A percentile compares a stretch with the other conserved stretches of the same genome.
These are phyloP conservation scores for Noccaea bulbosa DNA, from an alignment of 345 rosid species.

Conservation along the genomic window DNA sequence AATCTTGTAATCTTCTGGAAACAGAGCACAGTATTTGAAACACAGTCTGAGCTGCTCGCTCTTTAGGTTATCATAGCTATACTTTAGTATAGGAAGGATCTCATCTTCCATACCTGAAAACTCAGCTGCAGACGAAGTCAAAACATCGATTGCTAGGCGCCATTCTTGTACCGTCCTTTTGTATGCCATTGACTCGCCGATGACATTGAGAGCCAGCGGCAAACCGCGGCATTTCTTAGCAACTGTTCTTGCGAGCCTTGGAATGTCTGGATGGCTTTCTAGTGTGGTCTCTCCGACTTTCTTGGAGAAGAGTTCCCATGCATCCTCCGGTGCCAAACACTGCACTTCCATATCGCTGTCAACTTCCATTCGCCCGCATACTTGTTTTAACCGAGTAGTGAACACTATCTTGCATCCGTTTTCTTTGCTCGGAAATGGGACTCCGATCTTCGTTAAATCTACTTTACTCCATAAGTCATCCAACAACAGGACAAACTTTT, in stretches of 20 bases:
- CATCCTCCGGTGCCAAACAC: too few species aligned
- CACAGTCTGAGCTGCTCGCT: neutral
- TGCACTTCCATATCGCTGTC: too few species aligned
- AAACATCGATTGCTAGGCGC: conserved; percentile 16
- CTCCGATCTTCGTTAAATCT: too few species aligned
- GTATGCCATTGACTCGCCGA: conserved; percentile 16
- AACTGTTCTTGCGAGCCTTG: conserved; percentile 6
- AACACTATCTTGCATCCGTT: too few species aligned
- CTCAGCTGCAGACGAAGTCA: conserved; percentile 11
- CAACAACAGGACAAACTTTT: too few species aligned
- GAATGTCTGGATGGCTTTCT: conserved; percentile 1
- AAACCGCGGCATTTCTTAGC: conserved; percentile 32
- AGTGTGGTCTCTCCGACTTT: conserved; percentile 19
- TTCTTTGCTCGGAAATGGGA: too few species aligned
- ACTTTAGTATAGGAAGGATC: conserved; percentile 22
- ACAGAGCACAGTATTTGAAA: conserved; percentile 16
- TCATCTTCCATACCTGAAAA: conserved; percentile 28
- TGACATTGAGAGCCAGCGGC: conserved; percentile 36
- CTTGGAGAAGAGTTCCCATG: too few species aligned
- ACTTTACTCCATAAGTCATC: too few species aligned
- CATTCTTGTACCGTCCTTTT: conserved; percentile 19
- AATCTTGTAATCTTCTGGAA: conserved; percentile 18
- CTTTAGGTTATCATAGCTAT: conserved; percentile 10
- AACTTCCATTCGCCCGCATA: too few species aligned
- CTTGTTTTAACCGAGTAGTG: too few species aligned